Evolutionary conservation across 2,329 filamentous ascomycete species (phyloP).

Genomic region (Alternaria brassicae): DNA sequence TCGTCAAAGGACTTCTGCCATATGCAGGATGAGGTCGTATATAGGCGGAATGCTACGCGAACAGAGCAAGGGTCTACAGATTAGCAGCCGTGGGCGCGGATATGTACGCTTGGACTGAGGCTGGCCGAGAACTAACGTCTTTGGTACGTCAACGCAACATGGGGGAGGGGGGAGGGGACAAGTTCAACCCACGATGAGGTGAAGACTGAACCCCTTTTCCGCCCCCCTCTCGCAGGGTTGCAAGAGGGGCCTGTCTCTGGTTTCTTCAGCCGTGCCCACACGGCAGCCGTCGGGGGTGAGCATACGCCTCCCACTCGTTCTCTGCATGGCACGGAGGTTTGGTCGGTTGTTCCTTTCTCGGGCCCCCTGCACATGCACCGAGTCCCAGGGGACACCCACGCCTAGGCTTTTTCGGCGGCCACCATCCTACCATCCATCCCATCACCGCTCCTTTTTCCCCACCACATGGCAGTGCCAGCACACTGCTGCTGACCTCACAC

Average conservation of each 20-base stretch:
- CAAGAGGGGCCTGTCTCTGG: background rate
- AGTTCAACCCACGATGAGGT: conserved; percentile 9
- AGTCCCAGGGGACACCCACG: conserved; percentile 9
- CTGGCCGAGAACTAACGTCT: conserved; percentile 10
- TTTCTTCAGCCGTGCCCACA: background rate
- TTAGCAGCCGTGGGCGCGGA: conserved; percentile 15
- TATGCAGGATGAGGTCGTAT: conserved; percentile 8
- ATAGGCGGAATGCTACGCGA: conserved; percentile 21
- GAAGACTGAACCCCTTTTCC: conserved; percentile 10
- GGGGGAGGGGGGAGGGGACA: conserved; percentile 5
- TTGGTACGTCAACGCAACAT: conserved; percentile 3
- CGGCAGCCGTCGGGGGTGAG: background rate
- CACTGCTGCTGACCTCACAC: background rate
- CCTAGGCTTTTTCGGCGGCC: conserved; percentile 8
- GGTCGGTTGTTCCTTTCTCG: conserved; percentile 13
- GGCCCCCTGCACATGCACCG: conserved; percentile 14
- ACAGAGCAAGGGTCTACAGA: conserved; percentile 11
- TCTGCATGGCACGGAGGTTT: conserved; percentile 4
- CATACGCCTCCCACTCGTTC: conserved; percentile 13
- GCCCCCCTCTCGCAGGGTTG: background rate
- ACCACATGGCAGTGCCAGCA: conserved; percentile 14
- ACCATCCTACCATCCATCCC: conserved; percentile 2
- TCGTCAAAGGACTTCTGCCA: background rate
- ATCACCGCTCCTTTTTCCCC: conserved; percentile 16
- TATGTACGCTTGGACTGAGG: conserved; percentile 11